phyloP scores from a whole-genome alignment of 2,329 filamentous ascomycete genomes.

The Hypoxylon sp. region DNA sequence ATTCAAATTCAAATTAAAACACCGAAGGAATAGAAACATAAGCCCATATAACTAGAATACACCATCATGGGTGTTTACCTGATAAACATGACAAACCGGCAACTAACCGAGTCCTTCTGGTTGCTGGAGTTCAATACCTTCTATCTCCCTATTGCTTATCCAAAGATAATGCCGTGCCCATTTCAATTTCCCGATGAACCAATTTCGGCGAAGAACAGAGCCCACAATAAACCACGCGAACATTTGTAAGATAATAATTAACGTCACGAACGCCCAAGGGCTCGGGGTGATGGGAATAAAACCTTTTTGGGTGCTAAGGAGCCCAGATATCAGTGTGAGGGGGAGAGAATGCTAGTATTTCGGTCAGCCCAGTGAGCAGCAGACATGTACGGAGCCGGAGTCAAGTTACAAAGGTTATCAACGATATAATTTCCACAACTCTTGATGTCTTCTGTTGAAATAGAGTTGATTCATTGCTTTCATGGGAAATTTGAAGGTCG shows the following conservation, averaged over 20 bases:
- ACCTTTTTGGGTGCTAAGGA: constrained; percentile 31
- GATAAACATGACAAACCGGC: not conserved
- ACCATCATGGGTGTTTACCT: not conserved
- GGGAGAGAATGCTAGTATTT: not conserved
- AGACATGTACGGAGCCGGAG: not conserved
- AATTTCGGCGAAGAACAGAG: constrained; percentile 1
- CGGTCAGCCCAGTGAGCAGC: not conserved
- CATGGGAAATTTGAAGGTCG: constrained; percentile 21
- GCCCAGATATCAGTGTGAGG: constrained; percentile 3
- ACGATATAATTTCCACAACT: constrained; percentile 25
- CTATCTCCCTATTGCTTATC: not conserved
- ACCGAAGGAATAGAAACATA: too few relatives aligned
- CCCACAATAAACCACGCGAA: constrained; percentile 1
- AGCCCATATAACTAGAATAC: not conserved
- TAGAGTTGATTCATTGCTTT: constrained; percentile 26
- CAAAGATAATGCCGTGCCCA: not conserved
- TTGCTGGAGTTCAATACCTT: not conserved
- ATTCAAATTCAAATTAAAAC: too few relatives aligned
- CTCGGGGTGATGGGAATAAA: constrained; percentile 30
- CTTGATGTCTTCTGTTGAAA: constrained; percentile 23
- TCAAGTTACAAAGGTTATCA: constrained; percentile 37
- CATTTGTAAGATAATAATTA: constrained; percentile 5
- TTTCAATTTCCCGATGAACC: not conserved
- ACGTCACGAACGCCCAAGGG: constrained; percentile 11
- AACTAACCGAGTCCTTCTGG: not conserved